phyloP scores from a whole-genome alignment of 306 rosid species.

The Quercus dentata region DNA sequence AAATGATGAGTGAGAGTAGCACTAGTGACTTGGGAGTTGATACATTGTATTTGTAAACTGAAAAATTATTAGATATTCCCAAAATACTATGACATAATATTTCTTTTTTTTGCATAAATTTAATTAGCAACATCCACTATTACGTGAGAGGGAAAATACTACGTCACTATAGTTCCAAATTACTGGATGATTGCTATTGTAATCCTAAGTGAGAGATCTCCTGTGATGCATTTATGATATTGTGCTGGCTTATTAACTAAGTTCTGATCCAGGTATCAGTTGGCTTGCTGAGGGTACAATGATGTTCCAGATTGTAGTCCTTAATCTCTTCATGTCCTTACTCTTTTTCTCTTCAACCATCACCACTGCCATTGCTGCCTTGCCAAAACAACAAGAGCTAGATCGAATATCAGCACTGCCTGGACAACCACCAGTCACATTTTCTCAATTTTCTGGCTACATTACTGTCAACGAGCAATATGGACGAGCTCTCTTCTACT shows the following conservation, averaged over 20 bases:
- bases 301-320: conserved; percentile 13
- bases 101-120: no score
- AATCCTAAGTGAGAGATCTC: neutral
- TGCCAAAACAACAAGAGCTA: conserved; percentile 40
- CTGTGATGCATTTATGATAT: conserved; percentile 13
- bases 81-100: no score
- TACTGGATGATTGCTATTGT: no score
- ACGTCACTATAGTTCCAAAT: no score
- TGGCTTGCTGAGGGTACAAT: conserved; percentile 2
- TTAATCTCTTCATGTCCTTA: neutral
- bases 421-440: conserved; percentile 67
- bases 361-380: neutral
- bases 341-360: conserved; percentile 2
- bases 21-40: no score
- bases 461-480: conserved; percentile 55
- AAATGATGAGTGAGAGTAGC: no score
- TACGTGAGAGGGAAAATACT: no score
- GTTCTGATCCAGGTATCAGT: neutral
- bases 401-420: conserved; percentile 67
- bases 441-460: conserved; percentile 76
- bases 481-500: conserved; percentile 85
- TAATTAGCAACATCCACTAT: no score
- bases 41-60: no score
- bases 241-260: neutral
- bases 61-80: no score